A percentile compares a stretch with the other conserved stretches of the same genome.
Evolutionary conservation across 805 yeast species (phyloP).

Genomic region (Teunomyces gatunensis): DNA sequence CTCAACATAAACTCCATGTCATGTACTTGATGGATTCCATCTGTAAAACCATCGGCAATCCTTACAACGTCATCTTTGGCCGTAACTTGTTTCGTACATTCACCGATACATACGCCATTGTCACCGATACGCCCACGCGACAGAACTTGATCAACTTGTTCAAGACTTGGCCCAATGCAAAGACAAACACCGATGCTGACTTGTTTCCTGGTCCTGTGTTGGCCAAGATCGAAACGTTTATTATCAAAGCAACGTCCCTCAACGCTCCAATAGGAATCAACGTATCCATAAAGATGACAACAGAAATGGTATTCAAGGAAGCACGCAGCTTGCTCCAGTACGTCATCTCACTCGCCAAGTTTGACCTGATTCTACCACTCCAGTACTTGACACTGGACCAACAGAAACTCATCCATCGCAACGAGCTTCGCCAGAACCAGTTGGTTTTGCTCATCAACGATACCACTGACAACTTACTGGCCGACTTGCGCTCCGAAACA

Average conservation of each 20-base stretch:
- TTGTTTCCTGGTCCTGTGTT: conserved; percentile 31
- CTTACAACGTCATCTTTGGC: conserved; percentile 39
- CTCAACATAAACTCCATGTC: conserved; percentile 33
- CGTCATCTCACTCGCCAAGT: conserved; percentile 19
- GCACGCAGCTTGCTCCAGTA: conserved; percentile 35
- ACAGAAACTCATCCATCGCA: conserved; percentile 7
- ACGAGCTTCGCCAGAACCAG: conserved; percentile 23
- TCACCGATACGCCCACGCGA: conserved; percentile 38
- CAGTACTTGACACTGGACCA: background rate
- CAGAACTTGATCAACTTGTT: conserved; percentile 39
- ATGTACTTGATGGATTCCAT: conserved; percentile 43
- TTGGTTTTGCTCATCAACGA: conserved; percentile 30
- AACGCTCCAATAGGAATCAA: conserved; percentile 6
- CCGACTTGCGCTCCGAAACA: conserved; percentile 16
- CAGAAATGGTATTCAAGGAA: conserved; percentile 37
- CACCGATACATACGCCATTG: conserved; percentile 38
- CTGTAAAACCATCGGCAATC: conserved; percentile 42
- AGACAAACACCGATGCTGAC: conserved; percentile 33
- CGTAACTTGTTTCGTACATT: conserved; percentile 31
- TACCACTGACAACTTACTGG: conserved; percentile 28
- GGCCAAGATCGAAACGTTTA: conserved; percentile 35
- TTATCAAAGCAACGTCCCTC: conserved; percentile 37
- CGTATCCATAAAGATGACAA: conserved; percentile 8
- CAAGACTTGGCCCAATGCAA: conserved; percentile 38
- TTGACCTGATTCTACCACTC: background rate